Evolutionary conservation across 495 filamentous ascomycete genomes (phyloP).

Genomic region (Viridothelium virens): DNA sequence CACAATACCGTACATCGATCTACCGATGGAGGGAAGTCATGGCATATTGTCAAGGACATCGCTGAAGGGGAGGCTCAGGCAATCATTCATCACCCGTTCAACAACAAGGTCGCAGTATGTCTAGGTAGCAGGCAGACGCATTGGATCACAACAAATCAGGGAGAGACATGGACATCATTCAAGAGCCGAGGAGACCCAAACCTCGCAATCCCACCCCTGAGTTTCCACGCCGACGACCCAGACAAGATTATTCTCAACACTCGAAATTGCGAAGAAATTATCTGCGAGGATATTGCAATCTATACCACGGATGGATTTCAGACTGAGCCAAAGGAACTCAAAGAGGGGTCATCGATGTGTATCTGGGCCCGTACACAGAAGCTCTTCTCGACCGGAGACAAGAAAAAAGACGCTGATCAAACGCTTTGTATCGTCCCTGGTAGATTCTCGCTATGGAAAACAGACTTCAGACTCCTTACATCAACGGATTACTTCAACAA

Average conservation of each 20-base stretch:
- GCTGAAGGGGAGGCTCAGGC: constrained; percentile 52
- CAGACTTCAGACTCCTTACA: constrained; percentile 65
- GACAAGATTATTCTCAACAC: constrained; percentile 77
- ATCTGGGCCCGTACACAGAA: constrained; percentile 73
- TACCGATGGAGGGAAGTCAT: constrained; percentile 65
- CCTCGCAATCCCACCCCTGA: constrained; percentile 43
- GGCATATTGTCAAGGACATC: constrained; percentile 57
- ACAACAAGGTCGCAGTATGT: constrained; percentile 69
- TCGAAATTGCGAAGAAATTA: constrained; percentile 51
- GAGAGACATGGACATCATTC: constrained; percentile 71
- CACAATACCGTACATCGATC: constrained; percentile 59
- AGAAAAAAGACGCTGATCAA: constrained; percentile 52
- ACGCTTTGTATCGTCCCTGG: constrained; percentile 73
- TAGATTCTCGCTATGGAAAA: constrained; percentile 50
- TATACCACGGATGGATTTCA: constrained; percentile 85
- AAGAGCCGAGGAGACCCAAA: constrained; percentile 46
- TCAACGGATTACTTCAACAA: constrained; percentile 49
- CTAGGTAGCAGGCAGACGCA: constrained; percentile 57
- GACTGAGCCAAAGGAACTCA: constrained; percentile 50
- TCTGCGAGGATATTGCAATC: constrained; percentile 44
- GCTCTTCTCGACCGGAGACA: constrained; percentile 58
- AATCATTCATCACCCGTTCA: constrained; percentile 65
- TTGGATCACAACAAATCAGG: constrained; percentile 73
- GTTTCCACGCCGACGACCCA: constrained; percentile 72
- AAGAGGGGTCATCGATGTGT: constrained; percentile 60